Conservation (phyloP, 345 rosid genomes). For the Passiflora organensis region DNA sequence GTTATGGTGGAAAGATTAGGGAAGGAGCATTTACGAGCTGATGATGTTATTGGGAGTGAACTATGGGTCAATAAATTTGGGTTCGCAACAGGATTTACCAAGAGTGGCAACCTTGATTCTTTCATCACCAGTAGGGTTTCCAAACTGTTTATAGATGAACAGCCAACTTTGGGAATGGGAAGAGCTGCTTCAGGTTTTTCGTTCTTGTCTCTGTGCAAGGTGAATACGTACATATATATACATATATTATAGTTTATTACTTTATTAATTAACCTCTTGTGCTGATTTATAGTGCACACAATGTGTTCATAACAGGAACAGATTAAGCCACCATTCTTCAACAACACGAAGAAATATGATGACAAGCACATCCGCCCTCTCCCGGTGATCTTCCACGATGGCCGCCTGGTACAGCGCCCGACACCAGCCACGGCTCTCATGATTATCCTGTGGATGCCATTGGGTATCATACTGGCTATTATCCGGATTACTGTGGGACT, state of each 20-base stretch:
- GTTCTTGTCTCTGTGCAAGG: slow-evolving; percentile 63
- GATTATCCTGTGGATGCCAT: slow-evolving; percentile 77
- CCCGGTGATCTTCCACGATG: slow-evolving; percentile 91
- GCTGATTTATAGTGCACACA: no score
- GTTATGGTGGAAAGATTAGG: slow-evolving; percentile 75
- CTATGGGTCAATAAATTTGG: slow-evolving; percentile 59
- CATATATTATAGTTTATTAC: no score
- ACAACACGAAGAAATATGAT: slow-evolving; percentile 15
- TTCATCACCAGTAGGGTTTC: slow-evolving; percentile 28
- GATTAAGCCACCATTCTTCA: slow-evolving; percentile 43
- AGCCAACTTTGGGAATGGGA: slow-evolving; percentile 55
- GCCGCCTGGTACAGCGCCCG: slow-evolving; percentile 80
- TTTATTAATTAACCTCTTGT: not conserved
- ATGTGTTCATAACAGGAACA: no score
- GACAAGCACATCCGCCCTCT: slow-evolving; percentile 40
- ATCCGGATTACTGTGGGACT: slow-evolving; percentile 46
- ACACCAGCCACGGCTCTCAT: slow-evolving; percentile 61
- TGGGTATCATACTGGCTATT: slow-evolving; percentile 59
- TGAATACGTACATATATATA: slow-evolving; percentile 16
- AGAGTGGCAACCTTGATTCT: slow-evolving; percentile 17
- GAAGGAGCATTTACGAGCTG: slow-evolving; percentile 70
- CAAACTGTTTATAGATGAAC: slow-evolving; percentile 40
- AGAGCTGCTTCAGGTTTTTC: slow-evolving; percentile 23
- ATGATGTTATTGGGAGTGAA: slow-evolving; percentile 72
- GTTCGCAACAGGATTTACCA: slow-evolving; percentile 53